Base-by-base conservation (phyloP, 163 green algal species). In the Smithsoniella earleae region DNA sequence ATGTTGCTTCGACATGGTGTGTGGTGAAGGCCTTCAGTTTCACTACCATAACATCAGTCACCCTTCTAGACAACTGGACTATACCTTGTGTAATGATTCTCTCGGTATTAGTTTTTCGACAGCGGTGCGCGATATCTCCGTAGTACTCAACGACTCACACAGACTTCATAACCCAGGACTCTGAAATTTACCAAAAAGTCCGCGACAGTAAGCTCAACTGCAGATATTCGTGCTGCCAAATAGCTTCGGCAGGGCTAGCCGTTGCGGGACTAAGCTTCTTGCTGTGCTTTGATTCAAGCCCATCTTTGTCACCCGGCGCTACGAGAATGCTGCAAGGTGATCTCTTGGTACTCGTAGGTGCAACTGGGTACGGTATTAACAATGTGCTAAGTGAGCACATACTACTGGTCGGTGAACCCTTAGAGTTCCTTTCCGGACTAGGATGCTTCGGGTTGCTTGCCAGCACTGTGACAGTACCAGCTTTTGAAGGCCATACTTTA, bases 71-170 rank as follows among this genome's bases (percentile, higher is more conserved):
- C 58, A 69, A 33, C 16, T 69, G 58, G 58, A 38, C 58, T 31
- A 69, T 69, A n/a, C 58, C 58, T 38, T 69, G 58, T 31, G 58
- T 69, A 5, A 69, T 69, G 5, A 37, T 69, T 37, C 58, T 69
- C 3, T 45, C 58, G 1, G 58, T 31, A 16, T 4, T 69, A 33
- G 6, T 36, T 5, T 69, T 69, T 34, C 3, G 25, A 5, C 58
- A 69, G 25, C 38, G 2, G 58, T 69, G 34, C 22, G 52, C 22
- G 20, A 20, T 20, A 27, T 65, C 18, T 8, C 20, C 31, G 16
- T 16, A 36, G 20, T 36, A 65, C 31, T 27, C 10, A 65, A 65
- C 8, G 10, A 27, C 20, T 54, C 10, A 69, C 25, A 40, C 58
- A 22, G 58, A 33, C 58, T 6, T 43, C 58, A 22, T 5, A n/a